phyloP scores from a whole-genome alignment of 2,329 filamentous ascomycete genomes.

The Xenoacremonium recifei region DNA sequence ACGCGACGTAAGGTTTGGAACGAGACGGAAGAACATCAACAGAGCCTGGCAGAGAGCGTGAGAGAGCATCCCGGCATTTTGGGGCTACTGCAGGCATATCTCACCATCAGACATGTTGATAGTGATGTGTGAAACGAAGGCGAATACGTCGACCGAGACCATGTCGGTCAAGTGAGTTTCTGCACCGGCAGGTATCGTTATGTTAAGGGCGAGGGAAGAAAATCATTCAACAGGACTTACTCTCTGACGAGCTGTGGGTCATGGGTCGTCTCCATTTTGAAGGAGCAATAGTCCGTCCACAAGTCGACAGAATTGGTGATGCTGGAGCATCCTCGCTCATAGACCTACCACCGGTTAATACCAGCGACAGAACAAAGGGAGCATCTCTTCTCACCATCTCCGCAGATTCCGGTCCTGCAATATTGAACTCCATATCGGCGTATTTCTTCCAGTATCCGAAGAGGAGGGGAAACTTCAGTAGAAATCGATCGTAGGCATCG shows the following conservation, averaged over 20 bases:
- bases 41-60: conserved; percentile 64
- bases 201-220: conserved; percentile 69
- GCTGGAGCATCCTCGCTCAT: conserved; percentile 91
- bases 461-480: conserved; percentile 89
- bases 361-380: conserved; percentile 1
- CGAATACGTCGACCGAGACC: conserved; percentile 38
- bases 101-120: conserved; percentile 59
- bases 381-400: conserved; percentile 72
- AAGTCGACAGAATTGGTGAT: conserved; percentile 93
- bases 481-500: conserved; percentile 86
- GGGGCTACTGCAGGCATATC: conserved; percentile 63
- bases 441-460: conserved; percentile 99
- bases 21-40: conserved; percentile 41
- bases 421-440: conserved; percentile 94
- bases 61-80: conserved; percentile 60
- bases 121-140: conserved; percentile 35
- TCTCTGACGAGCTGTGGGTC: conserved; percentile 95
- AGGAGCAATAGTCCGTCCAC: conserved; percentile 95
- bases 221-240: conserved; percentile 79
- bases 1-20: conserved; percentile 40
- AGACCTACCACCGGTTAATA: conserved; percentile 60
- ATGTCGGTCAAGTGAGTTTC: conserved; percentile 40
- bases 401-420: conserved; percentile 92
- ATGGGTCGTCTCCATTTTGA: conserved; percentile 97
- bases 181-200: conserved; percentile 47